phyloP scores from a whole-genome alignment of 305 asterid species.

The Fraxinus albicans region DNA sequence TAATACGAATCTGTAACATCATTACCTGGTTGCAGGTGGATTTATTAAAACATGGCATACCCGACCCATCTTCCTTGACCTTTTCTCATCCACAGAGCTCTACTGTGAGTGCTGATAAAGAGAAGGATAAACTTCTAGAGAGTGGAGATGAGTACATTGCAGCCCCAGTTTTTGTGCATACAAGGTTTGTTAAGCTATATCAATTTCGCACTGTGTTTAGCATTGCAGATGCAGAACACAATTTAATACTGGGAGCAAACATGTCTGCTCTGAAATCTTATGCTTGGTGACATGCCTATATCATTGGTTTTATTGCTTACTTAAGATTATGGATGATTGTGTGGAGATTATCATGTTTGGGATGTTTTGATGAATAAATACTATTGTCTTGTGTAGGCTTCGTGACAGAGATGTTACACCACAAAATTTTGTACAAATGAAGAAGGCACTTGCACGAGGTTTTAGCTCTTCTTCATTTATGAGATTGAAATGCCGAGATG shows the following conservation, averaged over 20 bases:
- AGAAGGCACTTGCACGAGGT: constrained; percentile 52
- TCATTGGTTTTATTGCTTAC: neutral
- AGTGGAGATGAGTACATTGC: constrained; percentile 69
- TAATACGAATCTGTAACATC: constrained; percentile 11
- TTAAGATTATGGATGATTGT: neutral
- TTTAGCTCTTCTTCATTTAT: constrained; percentile 55
- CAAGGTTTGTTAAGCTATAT: constrained; percentile 43
- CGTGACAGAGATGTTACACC: constrained; percentile 55
- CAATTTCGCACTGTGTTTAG: neutral
- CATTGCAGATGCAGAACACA: neutral
- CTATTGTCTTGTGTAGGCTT: constrained; percentile 39
- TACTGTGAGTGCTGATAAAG: constrained; percentile 53
- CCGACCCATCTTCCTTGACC: constrained; percentile 82
- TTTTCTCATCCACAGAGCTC: constrained; percentile 61
- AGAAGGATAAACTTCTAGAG: constrained; percentile 50
- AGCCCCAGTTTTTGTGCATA: constrained; percentile 74
- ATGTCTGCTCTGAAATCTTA: neutral
- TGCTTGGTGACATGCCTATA: neutral
- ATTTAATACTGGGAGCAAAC: neutral
- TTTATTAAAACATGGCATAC: constrained; percentile 78
- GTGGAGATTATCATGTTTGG: neutral
- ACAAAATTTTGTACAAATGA: constrained; percentile 38
- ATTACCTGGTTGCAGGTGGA: constrained; percentile 57
- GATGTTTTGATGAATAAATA: neutral
- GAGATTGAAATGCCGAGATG: constrained; percentile 46